phyloP scores from a whole-genome alignment of 768 basidiomycete genomes.

The Cubamyces lactineus region DNA sequence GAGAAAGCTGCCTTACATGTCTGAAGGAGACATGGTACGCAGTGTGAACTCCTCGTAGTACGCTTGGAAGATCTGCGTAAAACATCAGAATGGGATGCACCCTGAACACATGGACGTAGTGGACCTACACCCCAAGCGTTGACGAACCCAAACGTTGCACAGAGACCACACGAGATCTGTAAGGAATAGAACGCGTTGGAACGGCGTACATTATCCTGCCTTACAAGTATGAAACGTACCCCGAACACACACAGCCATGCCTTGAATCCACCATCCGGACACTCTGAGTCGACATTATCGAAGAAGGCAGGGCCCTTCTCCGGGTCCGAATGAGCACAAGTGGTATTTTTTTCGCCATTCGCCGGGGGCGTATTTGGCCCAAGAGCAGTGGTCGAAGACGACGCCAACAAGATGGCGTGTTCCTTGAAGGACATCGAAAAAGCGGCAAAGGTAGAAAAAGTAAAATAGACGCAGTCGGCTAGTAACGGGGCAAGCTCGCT shows the following conservation, averaged over 20 bases:
- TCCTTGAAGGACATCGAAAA: not conserved
- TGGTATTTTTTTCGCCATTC: not conserved
- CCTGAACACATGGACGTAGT: not conserved
- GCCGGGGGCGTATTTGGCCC: not conserved
- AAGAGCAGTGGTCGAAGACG: not conserved
- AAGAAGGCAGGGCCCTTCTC: not conserved
- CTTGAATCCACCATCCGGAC: not conserved
- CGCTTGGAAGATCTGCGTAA: slow-evolving; percentile 64
- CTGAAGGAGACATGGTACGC: slow-evolving; percentile 53
- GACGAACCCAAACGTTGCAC: slow-evolving; percentile 66
- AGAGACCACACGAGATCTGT: slow-evolving; percentile 37
- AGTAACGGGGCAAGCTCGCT: too few relatives aligned
- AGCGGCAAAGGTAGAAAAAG: not conserved
- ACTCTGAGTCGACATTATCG: not conserved
- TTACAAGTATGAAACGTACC: not conserved
- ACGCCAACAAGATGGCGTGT: not conserved
- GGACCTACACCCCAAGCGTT: slow-evolving; percentile 73
- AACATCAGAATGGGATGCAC: not conserved
- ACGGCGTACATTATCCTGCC: too few relatives aligned
- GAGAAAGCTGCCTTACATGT: slow-evolving; percentile 47
- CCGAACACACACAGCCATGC: not conserved
- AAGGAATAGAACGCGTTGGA: not conserved
- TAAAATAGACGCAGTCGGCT: too few relatives aligned
- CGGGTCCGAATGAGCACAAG: not conserved
- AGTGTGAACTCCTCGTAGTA: slow-evolving; percentile 65